Evolutionary conservation across 495 filamentous ascomycete species (phyloP).

Genomic region (Melanomma pulvis-pyrius): DNA sequence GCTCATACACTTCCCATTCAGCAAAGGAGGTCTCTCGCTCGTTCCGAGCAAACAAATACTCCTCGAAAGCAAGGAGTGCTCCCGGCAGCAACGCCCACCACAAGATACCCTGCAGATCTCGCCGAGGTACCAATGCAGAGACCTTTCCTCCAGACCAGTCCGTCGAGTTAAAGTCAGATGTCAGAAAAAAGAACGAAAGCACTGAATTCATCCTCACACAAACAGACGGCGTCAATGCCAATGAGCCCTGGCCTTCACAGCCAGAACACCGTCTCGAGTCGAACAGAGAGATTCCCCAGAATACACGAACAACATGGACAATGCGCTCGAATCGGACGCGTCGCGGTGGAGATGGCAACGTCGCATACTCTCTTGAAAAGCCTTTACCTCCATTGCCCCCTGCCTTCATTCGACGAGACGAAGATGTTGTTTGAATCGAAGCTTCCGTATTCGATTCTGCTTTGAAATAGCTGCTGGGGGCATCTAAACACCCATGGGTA

Average conservation of each 20-base stretch:
- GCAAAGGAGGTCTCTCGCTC: background rate
- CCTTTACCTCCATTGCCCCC: background rate
- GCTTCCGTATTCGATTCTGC: no score
- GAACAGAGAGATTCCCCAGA: background rate
- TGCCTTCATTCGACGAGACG: background rate
- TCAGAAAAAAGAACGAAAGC: background rate
- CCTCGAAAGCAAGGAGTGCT: background rate
- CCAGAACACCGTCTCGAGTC: background rate
- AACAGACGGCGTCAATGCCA: background rate
- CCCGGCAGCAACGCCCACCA: background rate
- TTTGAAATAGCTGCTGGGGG: no score
- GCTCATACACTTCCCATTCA: conserved; percentile 1
- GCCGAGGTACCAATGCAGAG: background rate
- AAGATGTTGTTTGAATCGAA: no score
- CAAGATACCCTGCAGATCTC: background rate
- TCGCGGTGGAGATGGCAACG: background rate
- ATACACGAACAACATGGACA: background rate
- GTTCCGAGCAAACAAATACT: background rate
- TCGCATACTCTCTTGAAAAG: background rate
- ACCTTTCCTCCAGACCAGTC: background rate
- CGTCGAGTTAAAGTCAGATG: conserved; percentile 6
- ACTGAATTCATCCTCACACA: background rate
- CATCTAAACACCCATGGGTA: no score
- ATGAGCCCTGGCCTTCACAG: background rate
- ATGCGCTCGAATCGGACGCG: background rate